phyloP scores from a whole-genome alignment of 768 basidiomycete species.

The Termitomyces sp. region DNA sequence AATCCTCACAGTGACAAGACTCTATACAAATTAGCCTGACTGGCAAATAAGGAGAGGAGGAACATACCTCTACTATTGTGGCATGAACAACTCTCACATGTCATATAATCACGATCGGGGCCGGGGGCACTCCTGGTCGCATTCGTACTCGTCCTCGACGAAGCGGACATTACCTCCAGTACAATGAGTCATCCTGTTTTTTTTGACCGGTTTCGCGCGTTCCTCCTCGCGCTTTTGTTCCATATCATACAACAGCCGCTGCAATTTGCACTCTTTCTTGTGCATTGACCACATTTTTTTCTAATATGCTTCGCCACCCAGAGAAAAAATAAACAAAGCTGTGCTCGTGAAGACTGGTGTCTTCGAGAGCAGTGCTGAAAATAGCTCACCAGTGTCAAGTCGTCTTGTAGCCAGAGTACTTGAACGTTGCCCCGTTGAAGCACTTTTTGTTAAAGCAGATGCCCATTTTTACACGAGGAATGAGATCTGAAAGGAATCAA shows the following conservation, averaged over 20 bases:
- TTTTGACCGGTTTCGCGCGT: too few relatives aligned
- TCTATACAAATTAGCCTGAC: too few relatives aligned
- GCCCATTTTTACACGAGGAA: conserved; percentile 5
- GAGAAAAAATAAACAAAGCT: background rate
- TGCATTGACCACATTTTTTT: conserved; percentile 25
- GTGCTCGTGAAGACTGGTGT: background rate
- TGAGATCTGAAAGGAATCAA: background rate
- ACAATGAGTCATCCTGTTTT: too few relatives aligned
- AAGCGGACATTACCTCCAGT: too few relatives aligned
- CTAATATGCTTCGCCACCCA: conserved; percentile 22
- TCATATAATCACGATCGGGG: too few relatives aligned
- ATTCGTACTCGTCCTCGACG: too few relatives aligned
- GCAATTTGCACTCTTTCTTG: conserved; percentile 30
- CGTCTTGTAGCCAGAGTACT: conserved; percentile 22
- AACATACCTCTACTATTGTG: too few relatives aligned
- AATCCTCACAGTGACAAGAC: too few relatives aligned
- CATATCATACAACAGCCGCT: conserved; percentile 23
- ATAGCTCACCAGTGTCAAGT: conserved; percentile 18
- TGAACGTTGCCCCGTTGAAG: conserved; percentile 12
- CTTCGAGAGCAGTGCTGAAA: background rate
- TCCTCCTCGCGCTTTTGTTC: too few relatives aligned
- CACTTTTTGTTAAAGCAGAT: conserved; percentile 18
- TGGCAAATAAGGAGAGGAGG: too few relatives aligned
- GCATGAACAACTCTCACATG: too few relatives aligned
- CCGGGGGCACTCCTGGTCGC: too few relatives aligned